Evolutionary conservation across 345 rosid species (phyloP), one percentile per base, ranked within the genome.

Genomic region (Eucalyptus sp.): DNA sequence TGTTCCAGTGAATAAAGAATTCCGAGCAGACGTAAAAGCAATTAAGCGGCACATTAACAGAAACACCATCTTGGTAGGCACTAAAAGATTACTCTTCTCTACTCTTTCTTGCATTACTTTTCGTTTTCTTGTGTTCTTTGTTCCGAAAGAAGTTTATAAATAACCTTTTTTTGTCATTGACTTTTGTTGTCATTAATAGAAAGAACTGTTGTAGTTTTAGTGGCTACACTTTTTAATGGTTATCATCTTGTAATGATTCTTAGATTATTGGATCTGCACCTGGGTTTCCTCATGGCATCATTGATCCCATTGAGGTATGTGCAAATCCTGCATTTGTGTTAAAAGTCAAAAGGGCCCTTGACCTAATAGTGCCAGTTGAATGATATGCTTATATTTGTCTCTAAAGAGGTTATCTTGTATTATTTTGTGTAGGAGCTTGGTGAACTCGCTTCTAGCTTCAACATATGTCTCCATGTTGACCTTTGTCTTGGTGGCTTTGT

Each of bases 231-330:
- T 54, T 50, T 50, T 50, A 31, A 49, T 86, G 87, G 87, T 2
- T 13, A 46, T 50, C 17, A 29, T 33, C 20, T 48, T 86, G 85
- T 86, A 79, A 91, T 68, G 54, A 89, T 56, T 87, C 93, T 88
- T 94, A 98, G 99, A 96, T 98, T 92, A 98, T 98, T 92, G 99
- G 98, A 92, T 98, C 99, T 91, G 98, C 99, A 50, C 99, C 99
- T 56, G 99, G 99, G 44, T 98, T 91, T 90, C 99, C 99, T 92
- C 99, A 98, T 90, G 99, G 99, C 90, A 95, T 98, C 91, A 94
- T 98, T 44, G 99, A 97, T 90, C 99, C 99, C 89, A 98, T 98
- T 89, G 97, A 97, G 97, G 99, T 97, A 89, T 86, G 93, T 87
- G 88, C 56, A 51, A 83, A 31, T 79, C 88, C 84, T 31, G 12